Percentiles rank a stretch among this genome's conserved stretches.
Evolutionary conservation across 179 eudicot genomes (phyloP).

Genomic region (Dionaea muscipula): DNA sequence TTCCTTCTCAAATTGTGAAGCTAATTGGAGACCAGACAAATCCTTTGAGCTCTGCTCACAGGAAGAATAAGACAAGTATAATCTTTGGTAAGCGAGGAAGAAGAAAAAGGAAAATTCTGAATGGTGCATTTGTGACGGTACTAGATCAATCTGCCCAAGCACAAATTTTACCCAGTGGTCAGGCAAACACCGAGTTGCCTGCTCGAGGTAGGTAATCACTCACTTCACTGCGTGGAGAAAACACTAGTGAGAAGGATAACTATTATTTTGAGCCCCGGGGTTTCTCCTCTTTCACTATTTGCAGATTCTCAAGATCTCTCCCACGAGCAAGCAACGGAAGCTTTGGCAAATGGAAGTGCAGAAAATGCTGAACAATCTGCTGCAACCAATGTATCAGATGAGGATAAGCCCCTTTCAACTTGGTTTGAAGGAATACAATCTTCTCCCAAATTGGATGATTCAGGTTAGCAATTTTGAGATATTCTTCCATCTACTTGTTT

Average conservation of each 20-base stretch:
- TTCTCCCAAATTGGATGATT: conserved; percentile 20
- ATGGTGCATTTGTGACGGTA: conserved; percentile 13
- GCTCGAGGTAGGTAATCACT: conserved; percentile 42
- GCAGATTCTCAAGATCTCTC: conserved; percentile 26
- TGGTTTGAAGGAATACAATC: conserved; percentile 48
- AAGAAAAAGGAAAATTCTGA: conserved; percentile 13
- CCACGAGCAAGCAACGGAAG: conserved; percentile 16
- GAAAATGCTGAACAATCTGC: conserved; percentile 14
- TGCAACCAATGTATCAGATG: conserved; percentile 34
- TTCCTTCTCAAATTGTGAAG: conserved; percentile 12
- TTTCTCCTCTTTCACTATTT: conserved; percentile 12
- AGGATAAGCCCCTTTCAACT: conserved; percentile 50
- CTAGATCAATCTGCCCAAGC: conserved; percentile 13
- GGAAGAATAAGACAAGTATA: conserved; percentile 10
- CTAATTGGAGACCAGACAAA: conserved; percentile 16
- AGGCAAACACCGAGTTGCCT: conserved; percentile 15
- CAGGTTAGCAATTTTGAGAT: conserved; percentile 26
- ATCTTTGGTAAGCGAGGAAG: conserved; percentile 5
- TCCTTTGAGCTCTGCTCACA: conserved; percentile 11
- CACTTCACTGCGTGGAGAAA: no score
- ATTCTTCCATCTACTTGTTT: not conserved
- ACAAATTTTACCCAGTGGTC: conserved; percentile 22
- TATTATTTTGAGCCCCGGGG: no score
- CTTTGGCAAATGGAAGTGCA: conserved; percentile 9
- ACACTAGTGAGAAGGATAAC: no score